Evolutionary conservation across 1,139 yeast genomes (phyloP).

Genomic region (Candida sanyaensis): DNA sequence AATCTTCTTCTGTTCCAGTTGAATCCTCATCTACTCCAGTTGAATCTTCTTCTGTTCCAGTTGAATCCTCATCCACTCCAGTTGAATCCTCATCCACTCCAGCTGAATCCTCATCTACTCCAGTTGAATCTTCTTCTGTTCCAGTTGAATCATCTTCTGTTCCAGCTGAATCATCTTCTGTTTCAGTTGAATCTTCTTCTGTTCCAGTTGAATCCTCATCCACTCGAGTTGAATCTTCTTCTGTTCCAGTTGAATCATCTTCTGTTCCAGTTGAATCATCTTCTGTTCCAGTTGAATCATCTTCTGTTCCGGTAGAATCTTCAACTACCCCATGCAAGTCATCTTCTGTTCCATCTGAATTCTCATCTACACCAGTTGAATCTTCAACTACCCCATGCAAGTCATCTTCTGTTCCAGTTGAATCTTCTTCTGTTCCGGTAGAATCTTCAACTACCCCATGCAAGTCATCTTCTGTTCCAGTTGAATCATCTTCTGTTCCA

Average conservation of each 20-base stretch:
- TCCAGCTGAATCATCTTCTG: no score
- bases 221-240: no score
- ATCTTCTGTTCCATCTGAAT: slow-evolving; percentile 17
- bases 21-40: no score
- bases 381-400: background rate
- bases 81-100: no score
- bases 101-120: background rate
- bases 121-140: background rate
- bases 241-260: background rate
- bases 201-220: background rate
- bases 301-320: no score
- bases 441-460: background rate
- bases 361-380: background rate
- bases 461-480: no score
- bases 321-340: background rate
- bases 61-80: no score
- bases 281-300: no score
- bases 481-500: background rate
- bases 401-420: no score
- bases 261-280: background rate
- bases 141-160: no score
- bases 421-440: background rate
- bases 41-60: no score
- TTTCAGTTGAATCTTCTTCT: slow-evolving; percentile 16
- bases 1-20: no score